phyloP scores from a whole-genome alignment of 208 protist genomes.

The Vickermania ingenoplastis region DNA sequence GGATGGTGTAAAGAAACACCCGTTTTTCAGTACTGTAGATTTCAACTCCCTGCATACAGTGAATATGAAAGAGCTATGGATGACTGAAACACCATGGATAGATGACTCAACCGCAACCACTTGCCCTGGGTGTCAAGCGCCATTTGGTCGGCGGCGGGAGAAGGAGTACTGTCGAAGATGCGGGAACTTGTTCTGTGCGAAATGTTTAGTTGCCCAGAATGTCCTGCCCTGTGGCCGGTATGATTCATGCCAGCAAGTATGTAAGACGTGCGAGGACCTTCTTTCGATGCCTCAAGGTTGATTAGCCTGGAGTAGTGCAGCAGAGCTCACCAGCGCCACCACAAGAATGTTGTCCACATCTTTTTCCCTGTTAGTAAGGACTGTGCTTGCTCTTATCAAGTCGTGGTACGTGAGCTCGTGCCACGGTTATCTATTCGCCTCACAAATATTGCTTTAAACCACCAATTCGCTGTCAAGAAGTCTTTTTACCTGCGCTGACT shows the following conservation, averaged over 20 bases:
- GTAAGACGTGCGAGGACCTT: constrained; percentile 20
- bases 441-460: no score
- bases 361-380: no score
- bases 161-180: constrained; percentile 82
- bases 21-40: constrained; percentile 64
- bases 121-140: constrained; percentile 58
- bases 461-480: no score
- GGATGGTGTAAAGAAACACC: constrained; percentile 63
- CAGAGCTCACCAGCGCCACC: no score
- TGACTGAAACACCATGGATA: constrained; percentile 72
- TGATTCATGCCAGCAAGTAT: constrained; percentile 31
- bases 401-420: no score
- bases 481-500: no score
- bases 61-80: constrained; percentile 47
- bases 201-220: constrained; percentile 35
- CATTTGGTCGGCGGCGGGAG: constrained; percentile 39
- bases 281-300: no score
- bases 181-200: constrained; percentile 74
- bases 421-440: no score
- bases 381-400: no score
- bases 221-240: constrained; percentile 35
- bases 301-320: no score
- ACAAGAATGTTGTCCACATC: no score
- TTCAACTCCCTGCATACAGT: constrained; percentile 32
- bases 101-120: constrained; percentile 41